phyloP scores from a whole-genome alignment of 768 basidiomycete species.

The Sporobolomyces pararoseus region DNA sequence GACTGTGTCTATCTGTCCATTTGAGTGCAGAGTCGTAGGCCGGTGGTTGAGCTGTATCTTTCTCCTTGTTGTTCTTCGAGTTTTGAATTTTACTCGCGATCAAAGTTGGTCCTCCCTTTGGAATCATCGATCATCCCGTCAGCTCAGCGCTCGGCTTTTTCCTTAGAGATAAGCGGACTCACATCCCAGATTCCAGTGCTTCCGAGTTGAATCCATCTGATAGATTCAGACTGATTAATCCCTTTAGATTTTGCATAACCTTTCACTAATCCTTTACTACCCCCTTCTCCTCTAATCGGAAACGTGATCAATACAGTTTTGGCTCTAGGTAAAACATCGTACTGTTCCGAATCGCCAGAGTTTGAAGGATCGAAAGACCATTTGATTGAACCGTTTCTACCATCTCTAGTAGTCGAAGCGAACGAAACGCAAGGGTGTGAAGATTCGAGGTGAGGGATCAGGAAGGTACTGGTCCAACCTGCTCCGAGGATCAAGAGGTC shows the following conservation, averaged over 20 bases:
- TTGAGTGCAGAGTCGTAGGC: constrained; percentile 2
- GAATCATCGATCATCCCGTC: background rate
- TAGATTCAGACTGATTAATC: constrained; percentile 48
- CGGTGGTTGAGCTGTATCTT: background rate
- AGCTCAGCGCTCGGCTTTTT: background rate
- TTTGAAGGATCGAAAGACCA: constrained; percentile 60
- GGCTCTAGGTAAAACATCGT: constrained; percentile 57
- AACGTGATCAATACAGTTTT: constrained; percentile 56
- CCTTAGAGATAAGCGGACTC: constrained; percentile 42
- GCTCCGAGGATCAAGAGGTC: constrained; percentile 64
- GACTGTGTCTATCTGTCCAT: constrained; percentile 60
- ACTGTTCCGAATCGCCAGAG: constrained; percentile 52
- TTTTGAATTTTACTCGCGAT: constrained; percentile 24
- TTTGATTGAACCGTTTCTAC: constrained; percentile 54
- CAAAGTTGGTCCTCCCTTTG: constrained; percentile 48
- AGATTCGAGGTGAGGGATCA: constrained; percentile 56
- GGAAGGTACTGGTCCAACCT: constrained; percentile 64
- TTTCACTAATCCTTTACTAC: constrained; percentile 54
- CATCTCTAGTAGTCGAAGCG: constrained; percentile 58
- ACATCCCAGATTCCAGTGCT: constrained; percentile 64
- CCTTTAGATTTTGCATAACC: constrained; percentile 49
- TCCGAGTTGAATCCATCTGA: constrained; percentile 62
- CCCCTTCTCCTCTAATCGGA: constrained; percentile 50
- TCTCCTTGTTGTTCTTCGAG: background rate
- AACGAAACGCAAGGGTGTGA: constrained; percentile 17